Base-by-base conservation (phyloP, 352 stramenopile species). In the Pythium brachiatum region DNA sequence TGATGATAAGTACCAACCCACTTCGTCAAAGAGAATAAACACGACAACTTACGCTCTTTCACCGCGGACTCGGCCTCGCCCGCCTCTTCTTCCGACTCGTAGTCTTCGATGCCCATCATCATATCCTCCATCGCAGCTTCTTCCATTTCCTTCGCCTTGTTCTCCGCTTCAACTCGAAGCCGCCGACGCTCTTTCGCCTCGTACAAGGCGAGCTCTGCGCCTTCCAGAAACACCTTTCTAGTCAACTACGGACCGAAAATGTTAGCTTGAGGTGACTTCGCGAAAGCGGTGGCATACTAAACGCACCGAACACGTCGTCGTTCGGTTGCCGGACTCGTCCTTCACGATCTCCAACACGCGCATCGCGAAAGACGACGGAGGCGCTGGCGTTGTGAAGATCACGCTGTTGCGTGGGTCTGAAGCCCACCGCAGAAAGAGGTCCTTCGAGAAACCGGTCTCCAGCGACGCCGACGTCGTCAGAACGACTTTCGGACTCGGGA, bases 21-120 rank as follows among this genome's bases (percentile, higher is more conserved):
- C 26, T 16, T 43, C 23, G 21, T 51, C 23, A 16, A 32, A n/a
- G n/a, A n/a, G n/a, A n/a, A n/a, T n/a, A n/a, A 38, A 26, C 8
- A 41, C 27, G 13, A 16, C 31, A 47, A 62, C 66, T 29, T 52
- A 90, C 76, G 74, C 75, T 90, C 78, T 78, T 90, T 85, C 41
- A 73, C 69, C 23, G 41, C 34, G 18, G 52, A 13, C 52, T 66
- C 64, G 18, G 60, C 53, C 3, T 74, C 67, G 58, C 78, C 70
- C 26, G 52, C 57, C 21, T 92, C 81, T 66, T 95, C 88, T 58
- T 96, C 87, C 9, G 81, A 92, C 62, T 96, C 87, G 54, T 92
- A 96, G 70, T 96, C 88, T 71, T 91, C 88, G 36, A 96, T 94
- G 26, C 82, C 84, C 81, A 95, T 90, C 86, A 96, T 94, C 84